Percentiles rank a stretch among this genome's conserved stretches.
phyloP scores from a whole-genome alignment of 2,329 filamentous ascomycete genomes.

The Alternaria metachromatica region DNA sequence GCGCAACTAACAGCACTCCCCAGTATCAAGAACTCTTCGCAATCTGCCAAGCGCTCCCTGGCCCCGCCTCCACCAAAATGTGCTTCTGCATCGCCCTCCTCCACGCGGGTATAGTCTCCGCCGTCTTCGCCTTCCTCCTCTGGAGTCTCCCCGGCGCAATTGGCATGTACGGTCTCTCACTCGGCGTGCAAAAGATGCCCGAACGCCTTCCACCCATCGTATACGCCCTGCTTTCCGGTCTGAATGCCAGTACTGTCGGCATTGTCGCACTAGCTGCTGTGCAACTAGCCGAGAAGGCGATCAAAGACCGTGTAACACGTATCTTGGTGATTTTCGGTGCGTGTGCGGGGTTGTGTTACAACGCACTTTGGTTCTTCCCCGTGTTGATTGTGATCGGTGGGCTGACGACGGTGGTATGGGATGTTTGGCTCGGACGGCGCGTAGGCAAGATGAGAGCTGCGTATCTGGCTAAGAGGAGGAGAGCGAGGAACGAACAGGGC shows the following conservation, averaged over 20 bases:
- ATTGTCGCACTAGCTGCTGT: constrained; percentile 75
- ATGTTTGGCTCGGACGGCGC: constrained; percentile 59
- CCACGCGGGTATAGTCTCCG: constrained; percentile 65
- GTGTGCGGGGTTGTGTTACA: constrained; percentile 72
- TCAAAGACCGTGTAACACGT: constrained; percentile 68
- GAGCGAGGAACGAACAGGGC: constrained; percentile 21
- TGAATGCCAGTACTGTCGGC: constrained; percentile 76
- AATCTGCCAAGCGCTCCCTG: constrained; percentile 70
- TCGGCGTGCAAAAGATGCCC: constrained; percentile 68
- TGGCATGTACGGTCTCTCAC: constrained; percentile 71
- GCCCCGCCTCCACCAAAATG: constrained; percentile 75
- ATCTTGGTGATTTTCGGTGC: constrained; percentile 69
- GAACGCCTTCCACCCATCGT: constrained; percentile 66
- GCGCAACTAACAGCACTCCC: neutral
- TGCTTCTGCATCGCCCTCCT: constrained; percentile 71
- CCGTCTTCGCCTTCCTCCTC: constrained; percentile 65
- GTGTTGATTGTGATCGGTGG: constrained; percentile 66
- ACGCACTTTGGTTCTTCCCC: constrained; percentile 78
- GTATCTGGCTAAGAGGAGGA: constrained; percentile 24
- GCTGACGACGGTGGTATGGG: constrained; percentile 61
- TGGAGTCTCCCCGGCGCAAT: constrained; percentile 75
- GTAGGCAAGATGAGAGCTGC: constrained; percentile 39
- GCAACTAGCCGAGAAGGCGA: constrained; percentile 70
- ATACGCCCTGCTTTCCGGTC: constrained; percentile 73
- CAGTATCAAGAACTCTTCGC: constrained; percentile 77